Conservation (phyloP, 73 alveolate species). For the Diophrys appendiculata region DNA sequence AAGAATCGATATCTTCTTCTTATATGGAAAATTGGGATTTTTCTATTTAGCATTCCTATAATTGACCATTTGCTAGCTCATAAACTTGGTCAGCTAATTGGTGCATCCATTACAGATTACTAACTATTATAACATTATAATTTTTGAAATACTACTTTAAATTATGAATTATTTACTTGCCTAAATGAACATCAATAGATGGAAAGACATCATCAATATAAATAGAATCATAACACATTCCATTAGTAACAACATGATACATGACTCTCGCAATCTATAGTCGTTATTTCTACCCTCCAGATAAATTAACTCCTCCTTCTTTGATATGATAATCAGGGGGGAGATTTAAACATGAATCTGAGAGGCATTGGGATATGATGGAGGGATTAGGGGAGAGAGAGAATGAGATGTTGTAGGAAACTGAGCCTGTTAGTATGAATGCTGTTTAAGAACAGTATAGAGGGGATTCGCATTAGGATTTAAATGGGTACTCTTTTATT, state of each 20-base stretch:
- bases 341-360: neutral
- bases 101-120: too few species aligned
- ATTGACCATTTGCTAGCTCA: too few species aligned
- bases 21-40: too few species aligned
- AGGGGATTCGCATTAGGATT: neutral
- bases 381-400: too few species aligned
- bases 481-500: neutral
- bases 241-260: too few species aligned
- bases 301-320: neutral
- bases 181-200: neutral
- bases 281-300: constrained; percentile 13
- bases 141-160: too few species aligned
- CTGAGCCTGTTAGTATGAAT: neutral
- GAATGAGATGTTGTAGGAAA: neutral
- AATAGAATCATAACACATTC: neutral
- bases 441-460: neutral
- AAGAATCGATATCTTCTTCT: neutral
- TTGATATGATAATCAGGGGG: neutral
- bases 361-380: neutral
- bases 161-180: too few species aligned
- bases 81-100: too few species aligned
- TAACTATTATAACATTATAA: neutral
- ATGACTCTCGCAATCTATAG: constrained; percentile 6
- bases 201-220: neutral
- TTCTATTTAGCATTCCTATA: too few species aligned